A percentile compares a stretch with the other conserved stretches of the same genome.
phyloP scores from a whole-genome alignment of 169 alveolate species.

The Hammondia hammondi region DNA sequence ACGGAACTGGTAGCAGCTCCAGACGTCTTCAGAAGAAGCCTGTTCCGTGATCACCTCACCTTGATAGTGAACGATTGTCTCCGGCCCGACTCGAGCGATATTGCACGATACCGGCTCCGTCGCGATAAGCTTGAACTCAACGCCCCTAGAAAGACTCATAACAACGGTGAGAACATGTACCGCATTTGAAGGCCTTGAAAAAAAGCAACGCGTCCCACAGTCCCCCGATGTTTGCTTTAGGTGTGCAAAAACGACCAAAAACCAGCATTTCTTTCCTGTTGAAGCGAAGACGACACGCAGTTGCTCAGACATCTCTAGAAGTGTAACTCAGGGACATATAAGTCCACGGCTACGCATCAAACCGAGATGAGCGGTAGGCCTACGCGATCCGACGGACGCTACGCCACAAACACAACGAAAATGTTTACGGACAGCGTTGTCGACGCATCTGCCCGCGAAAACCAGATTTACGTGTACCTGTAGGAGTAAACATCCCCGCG shows the following conservation, averaged over 20 bases:
- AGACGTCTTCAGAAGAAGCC: not conserved
- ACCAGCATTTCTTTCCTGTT: no score
- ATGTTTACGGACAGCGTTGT: not conserved
- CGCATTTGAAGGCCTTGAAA: no score
- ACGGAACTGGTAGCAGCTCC: not conserved
- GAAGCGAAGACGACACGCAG: no score
- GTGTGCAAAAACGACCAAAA: no score
- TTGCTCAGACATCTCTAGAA: no score
- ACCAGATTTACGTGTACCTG: conserved; percentile 23
- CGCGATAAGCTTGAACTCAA: conserved; percentile 77
- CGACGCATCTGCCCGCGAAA: not conserved
- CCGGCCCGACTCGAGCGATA: conserved; percentile 71
- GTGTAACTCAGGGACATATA: no score
- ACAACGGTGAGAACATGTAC: no score
- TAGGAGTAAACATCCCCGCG: conserved; percentile 76
- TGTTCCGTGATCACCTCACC: not conserved
- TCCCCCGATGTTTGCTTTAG: no score
- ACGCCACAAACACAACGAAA: not conserved
- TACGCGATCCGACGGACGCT: not conserved
- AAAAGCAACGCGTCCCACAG: no score
- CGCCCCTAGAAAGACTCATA: conserved; percentile 69
- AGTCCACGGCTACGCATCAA: not conserved
- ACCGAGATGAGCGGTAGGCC: not conserved
- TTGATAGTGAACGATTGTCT: conserved; percentile 57
- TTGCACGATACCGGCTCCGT: conserved; percentile 62